Conservation (phyloP, 2,329 filamentous ascomycete genomes). For the Fusarium graminum region DNA sequence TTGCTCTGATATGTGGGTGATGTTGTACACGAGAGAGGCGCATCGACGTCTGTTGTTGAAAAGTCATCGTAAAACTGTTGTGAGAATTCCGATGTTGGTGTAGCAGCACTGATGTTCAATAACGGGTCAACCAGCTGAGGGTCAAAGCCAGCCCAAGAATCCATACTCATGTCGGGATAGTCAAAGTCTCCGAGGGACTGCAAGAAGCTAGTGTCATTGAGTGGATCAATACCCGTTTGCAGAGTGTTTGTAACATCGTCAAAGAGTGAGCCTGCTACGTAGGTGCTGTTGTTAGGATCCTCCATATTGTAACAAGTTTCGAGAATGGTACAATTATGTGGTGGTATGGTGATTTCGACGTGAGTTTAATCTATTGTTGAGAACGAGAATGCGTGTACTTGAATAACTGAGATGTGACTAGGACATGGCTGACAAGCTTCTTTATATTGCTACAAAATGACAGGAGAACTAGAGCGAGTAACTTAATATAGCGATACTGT, state of each 20-base stretch:
- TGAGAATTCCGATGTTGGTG: neutral
- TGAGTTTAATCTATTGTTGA: neutral
- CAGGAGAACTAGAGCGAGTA: neutral
- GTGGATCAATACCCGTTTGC: neutral
- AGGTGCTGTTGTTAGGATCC: neutral
- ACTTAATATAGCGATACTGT: constrained; percentile 24
- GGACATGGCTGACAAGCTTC: neutral
- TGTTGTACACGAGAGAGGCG: neutral
- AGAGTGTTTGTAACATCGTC: neutral
- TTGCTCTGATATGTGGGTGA: neutral
- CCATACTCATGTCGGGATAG: neutral
- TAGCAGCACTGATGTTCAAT: neutral
- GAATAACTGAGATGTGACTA: neutral
- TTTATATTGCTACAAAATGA: constrained; percentile 33
- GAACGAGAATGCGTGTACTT: neutral
- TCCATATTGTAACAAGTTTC: neutral
- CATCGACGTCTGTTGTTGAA: neutral
- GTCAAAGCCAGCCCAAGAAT: neutral
- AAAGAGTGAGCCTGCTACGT: neutral
- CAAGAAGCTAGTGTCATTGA: neutral
- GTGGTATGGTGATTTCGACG: neutral
- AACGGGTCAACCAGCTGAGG: neutral
- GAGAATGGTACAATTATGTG: neutral
- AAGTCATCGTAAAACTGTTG: neutral
- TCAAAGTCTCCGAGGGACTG: neutral